Evolutionary conservation across 495 filamentous ascomycete species (phyloP).

Genomic region (Aspergillus coremiiformis): DNA sequence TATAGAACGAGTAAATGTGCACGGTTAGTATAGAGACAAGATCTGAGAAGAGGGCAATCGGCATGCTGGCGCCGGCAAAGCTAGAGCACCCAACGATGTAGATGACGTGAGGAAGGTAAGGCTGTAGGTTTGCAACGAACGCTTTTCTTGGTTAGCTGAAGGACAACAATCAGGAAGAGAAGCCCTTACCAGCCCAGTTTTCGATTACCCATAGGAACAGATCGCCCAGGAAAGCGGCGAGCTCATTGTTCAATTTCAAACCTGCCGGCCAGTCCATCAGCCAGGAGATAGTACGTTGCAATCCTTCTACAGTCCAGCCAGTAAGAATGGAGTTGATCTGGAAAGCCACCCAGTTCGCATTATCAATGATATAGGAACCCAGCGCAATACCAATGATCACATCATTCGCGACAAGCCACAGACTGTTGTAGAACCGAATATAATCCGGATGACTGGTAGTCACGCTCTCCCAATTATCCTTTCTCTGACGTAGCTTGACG

Average conservation of each 20-base stretch:
- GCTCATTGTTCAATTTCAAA: conserved; percentile 90
- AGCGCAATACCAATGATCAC: conserved; percentile 97
- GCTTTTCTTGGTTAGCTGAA: conserved; percentile 35
- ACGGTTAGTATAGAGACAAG: conserved; percentile 85
- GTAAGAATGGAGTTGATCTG: conserved; percentile 72
- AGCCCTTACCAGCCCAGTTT: conserved; percentile 72
- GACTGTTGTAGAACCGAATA: conserved; percentile 96
- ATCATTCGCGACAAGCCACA: conserved; percentile 98
- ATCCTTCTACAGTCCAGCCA: conserved; percentile 79
- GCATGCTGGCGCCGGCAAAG: conserved; percentile 94
- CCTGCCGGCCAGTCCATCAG: conserved; percentile 98
- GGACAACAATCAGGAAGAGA: neutral
- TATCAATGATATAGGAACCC: conserved; percentile 95
- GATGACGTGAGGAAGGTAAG: conserved; percentile 75
- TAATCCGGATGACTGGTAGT: conserved; percentile 96
- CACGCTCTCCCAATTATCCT: conserved; percentile 90
- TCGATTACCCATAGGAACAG: conserved; percentile 98
- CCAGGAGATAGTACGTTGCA: conserved; percentile 88
- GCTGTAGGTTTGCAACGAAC: conserved; percentile 67
- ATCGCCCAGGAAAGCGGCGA: conserved; percentile 88
- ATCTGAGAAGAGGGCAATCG: conserved; percentile 92
- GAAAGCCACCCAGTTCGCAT: conserved; percentile 74
- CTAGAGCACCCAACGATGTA: conserved; percentile 91
- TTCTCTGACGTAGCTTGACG: conserved; percentile 76
- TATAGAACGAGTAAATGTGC: conserved; percentile 97